Evolutionary conservation across 192 early-diverging fungal species (phyloP).

Genomic region (Mortierella antarctica): DNA sequence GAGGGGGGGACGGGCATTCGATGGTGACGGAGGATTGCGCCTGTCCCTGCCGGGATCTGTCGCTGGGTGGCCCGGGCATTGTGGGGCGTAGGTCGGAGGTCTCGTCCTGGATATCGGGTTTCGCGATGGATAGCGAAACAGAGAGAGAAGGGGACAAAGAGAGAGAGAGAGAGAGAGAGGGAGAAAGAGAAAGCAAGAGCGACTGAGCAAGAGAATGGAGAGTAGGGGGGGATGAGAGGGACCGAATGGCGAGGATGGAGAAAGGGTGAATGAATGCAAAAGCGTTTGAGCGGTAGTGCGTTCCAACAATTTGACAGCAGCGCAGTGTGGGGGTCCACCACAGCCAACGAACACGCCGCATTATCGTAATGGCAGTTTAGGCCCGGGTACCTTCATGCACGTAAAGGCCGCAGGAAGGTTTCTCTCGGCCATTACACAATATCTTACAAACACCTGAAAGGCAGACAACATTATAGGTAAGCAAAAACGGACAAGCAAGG

Average conservation of each 20-base stretch:
- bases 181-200: not conserved
- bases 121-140: not conserved
- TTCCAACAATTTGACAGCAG: too few species aligned
- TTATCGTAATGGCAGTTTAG: too few species aligned
- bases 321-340: not conserved
- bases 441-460: not conserved
- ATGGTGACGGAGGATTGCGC: not conserved
- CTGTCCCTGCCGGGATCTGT: not conserved
- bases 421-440: not conserved
- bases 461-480: too few species aligned
- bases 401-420: too few species aligned
- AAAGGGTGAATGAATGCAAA: conserved; percentile 3
- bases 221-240: conserved; percentile 1
- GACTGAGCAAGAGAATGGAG: not conserved
- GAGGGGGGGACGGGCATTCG: not conserved
- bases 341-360: not conserved
- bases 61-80: not conserved
- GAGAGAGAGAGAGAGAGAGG: not conserved
- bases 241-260: not conserved
- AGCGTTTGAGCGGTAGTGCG: not conserved
- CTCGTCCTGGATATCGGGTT: not conserved
- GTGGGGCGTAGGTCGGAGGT: not conserved
- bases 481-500: too few species aligned
- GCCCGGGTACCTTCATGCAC: too few species aligned
- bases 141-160: not conserved